phyloP scores from a whole-genome alignment of 306 rosid species.

The Arachis stenosperma region DNA sequence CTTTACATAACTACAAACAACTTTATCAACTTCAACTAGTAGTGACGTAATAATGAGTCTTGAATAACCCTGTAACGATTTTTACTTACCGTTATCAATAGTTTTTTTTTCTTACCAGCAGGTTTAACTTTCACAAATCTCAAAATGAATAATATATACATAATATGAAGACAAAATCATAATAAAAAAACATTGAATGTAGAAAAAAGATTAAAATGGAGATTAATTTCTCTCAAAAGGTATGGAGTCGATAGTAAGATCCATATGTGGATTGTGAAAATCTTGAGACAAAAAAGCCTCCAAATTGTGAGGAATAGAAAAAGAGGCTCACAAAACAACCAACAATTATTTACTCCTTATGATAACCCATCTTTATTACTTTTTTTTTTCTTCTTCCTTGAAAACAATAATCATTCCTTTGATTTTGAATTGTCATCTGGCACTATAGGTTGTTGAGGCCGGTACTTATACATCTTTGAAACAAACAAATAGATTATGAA shows the following conservation, averaged over 20 bases:
- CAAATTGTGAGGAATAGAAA: conserved; percentile 33
- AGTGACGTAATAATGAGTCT: too few species aligned
- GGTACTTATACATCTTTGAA: conserved; percentile 73
- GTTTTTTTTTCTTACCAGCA: too few species aligned
- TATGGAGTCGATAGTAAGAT: neutral
- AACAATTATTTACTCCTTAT: neutral
- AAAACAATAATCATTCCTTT: conserved; percentile 33
- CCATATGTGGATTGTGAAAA: conserved; percentile 1
- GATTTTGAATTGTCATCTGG: conserved; percentile 35
- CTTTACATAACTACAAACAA: neutral
- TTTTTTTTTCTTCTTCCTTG: neutral
- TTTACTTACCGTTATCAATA: too few species aligned
- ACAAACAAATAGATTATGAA: conserved; percentile 65
- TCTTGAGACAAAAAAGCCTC: neutral
- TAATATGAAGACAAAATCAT: too few species aligned
- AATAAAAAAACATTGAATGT: neutral
- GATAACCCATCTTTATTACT: neutral
- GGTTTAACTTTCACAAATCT: too few species aligned
- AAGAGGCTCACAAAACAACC: neutral
- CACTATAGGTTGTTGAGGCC: conserved; percentile 46
- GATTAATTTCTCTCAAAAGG: neutral
- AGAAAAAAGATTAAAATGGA: neutral
- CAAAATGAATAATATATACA: too few species aligned
- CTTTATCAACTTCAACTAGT: neutral
- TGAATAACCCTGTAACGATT: too few species aligned